Evolutionary conservation across 768 basidiomycete genomes (phyloP), one percentile per base, ranked within the genome.

Genomic region (Mycena galopus): DNA sequence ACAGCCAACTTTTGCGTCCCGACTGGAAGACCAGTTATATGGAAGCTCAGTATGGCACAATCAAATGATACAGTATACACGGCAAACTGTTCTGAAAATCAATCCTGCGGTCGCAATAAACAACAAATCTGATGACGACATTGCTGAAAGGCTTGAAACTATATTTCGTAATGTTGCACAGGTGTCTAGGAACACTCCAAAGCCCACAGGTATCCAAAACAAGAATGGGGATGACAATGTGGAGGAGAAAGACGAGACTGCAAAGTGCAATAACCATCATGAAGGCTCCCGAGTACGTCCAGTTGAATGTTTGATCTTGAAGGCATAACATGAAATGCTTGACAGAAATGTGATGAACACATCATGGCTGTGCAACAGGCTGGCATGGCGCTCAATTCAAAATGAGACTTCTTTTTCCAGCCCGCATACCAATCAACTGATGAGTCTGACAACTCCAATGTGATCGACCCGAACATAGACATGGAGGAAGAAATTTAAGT

Each of bases 281-380:
- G 14, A 37, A 37, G 10, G 11, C 11, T 14, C 14, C 6, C 7
- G 55, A 4, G 65, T 47, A 9, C 3, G 65, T 44, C 9, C 7
- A 21, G 3, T 44, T n/a, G n/a, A 1, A 42, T 35, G 8, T 3
- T 8, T 29, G 33, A 5, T 12, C 1, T 2, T n/a, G n/a, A n/a
- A n/a, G n/a, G n/a, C n/a, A n/a, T 21, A 9, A 12, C 1, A 14
- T 14, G 1, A 30, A 39, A 4, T 3, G 4, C 17, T 8, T 0
- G n/a, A 21, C 14, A 66, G 65, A 66, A 66, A 58, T 56, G 39
- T 14, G 39, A 66, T 0, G 65, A 66, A 16, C 37, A 55, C 3
- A n/a, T 30, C 0, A 35, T 9, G 14, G 37, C 25, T 1, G 1
- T 66, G 7, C 3, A 23, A 11, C 11, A 42, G 0, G 55, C 17